Evolutionary conservation across 371 early-diverging fungal genomes (phyloP).

Genomic region (Apophysomyces elegans): DNA sequence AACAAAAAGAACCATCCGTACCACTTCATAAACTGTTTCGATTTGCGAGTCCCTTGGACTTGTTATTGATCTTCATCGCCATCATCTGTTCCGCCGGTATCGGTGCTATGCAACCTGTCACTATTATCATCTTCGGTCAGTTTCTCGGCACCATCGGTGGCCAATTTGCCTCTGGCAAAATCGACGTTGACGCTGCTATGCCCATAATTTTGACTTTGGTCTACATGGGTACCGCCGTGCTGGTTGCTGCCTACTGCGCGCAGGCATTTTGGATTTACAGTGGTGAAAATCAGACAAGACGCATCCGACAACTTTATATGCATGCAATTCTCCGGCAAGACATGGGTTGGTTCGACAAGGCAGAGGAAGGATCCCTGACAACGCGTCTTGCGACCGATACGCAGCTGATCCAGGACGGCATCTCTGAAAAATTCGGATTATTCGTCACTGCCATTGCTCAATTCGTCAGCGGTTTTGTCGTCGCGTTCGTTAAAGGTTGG

Average conservation of each 20-base stretch:
- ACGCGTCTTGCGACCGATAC: conserved; percentile 74
- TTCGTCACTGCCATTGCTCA: conserved; percentile 63
- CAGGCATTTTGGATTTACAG: conserved; percentile 37
- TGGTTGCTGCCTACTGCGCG: conserved; percentile 31
- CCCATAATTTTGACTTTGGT: conserved; percentile 31
- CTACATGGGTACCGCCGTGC: conserved; percentile 34
- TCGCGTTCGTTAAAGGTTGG: conserved; percentile 87
- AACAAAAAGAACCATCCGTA: conserved; percentile 45
- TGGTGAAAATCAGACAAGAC: conserved; percentile 46
- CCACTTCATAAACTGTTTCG: conserved; percentile 65
- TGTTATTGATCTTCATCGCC: conserved; percentile 49
- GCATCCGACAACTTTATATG: conserved; percentile 71
- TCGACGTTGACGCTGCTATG: conserved; percentile 11
- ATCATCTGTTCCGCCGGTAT: conserved; percentile 26
- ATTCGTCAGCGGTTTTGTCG: conserved; percentile 81
- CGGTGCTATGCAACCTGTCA: conserved; percentile 33
- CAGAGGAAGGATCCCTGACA: conserved; percentile 64
- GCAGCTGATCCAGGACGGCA: conserved; percentile 78
- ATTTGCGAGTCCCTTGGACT: conserved; percentile 68
- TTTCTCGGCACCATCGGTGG: conserved; percentile 18
- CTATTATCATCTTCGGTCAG: conserved; percentile 32
- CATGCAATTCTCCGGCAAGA: conserved; percentile 83
- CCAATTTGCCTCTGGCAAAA: not conserved
- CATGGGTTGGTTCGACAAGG: conserved; percentile 84
- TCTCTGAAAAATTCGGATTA: conserved; percentile 79